Percentiles rank a stretch among this genome's conserved stretches.
These are phyloP conservation scores for Capsella rubella DNA, from an alignment of 441 rosid species.

Conservation along the genomic window DNA sequence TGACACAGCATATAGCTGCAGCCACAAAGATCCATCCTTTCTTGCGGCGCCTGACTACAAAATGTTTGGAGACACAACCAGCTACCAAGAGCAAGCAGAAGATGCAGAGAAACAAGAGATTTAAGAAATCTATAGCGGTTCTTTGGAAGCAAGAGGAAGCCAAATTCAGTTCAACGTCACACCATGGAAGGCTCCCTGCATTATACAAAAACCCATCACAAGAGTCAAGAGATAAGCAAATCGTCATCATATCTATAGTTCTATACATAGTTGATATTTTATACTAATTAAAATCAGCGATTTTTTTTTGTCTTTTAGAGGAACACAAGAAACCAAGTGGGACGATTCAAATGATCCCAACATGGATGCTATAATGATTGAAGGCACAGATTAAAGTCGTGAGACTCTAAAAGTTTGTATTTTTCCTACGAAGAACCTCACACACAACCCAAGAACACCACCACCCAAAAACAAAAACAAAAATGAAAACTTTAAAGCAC, in stretches of 20 bases:
- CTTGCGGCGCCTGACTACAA: conserved; percentile 24
- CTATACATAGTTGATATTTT: not conserved
- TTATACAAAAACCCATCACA: not conserved
- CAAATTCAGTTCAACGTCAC: conserved; percentile 54
- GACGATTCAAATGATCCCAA: conserved; percentile 1
- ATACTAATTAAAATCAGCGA: not conserved
- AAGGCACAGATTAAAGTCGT: not conserved
- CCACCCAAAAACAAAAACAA: not conserved
- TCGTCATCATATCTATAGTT: not conserved
- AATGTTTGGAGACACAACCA: conserved; percentile 44
- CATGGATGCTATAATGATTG: conserved; percentile 16
- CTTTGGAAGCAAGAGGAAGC: conserved; percentile 64
- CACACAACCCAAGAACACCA: conserved; percentile 22
- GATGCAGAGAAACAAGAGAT: conserved; percentile 59
- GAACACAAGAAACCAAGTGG: conserved; percentile 30
- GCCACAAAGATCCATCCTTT: conserved; percentile 51
- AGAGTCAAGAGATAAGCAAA: conserved; percentile 4
- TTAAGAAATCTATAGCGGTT: conserved; percentile 56
- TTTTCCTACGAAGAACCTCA: conserved; percentile 8
- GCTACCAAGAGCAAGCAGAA: conserved; percentile 61
- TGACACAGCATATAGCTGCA: conserved; percentile 55
- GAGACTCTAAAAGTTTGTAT: not conserved
- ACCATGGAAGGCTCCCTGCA: conserved; percentile 67
- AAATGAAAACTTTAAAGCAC: conserved; percentile 44
- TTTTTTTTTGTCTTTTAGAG: not conserved